A percentile compares a stretch with the other conserved stretches of the same genome.
These are phyloP conservation scores for Phyllosticta citrichinensis DNA, from an alignment of 2,329 filamentous ascomycete species.

Conservation along the genomic window DNA sequence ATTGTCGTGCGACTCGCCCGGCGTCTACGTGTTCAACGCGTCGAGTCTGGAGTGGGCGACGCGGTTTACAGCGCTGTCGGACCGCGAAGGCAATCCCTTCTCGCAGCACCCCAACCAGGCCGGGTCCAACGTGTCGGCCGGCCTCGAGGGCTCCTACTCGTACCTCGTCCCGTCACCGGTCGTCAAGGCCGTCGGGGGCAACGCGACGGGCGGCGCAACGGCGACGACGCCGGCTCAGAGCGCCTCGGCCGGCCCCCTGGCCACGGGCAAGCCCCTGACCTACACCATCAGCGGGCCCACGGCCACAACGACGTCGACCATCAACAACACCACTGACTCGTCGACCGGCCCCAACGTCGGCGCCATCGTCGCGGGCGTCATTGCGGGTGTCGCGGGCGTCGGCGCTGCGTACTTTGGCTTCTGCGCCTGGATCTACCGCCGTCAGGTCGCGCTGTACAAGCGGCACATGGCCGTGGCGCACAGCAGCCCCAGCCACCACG, in stretches of 20 bases:
- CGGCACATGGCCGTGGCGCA: slow-evolving; percentile 58
- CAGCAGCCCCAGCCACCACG: slow-evolving; percentile 27
- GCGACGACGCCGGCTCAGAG: slow-evolving; percentile 51
- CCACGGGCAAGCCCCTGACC: slow-evolving; percentile 57
- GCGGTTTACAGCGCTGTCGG: slow-evolving; percentile 55
- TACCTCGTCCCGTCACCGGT: slow-evolving; percentile 62
- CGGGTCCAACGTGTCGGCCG: slow-evolving; percentile 37
- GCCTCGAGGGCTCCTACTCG: slow-evolving; percentile 49
- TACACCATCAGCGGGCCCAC: slow-evolving; percentile 50
- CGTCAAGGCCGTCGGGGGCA: slow-evolving; percentile 57
- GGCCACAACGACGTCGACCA: slow-evolving; percentile 24
- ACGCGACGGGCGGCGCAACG: slow-evolving; percentile 57
- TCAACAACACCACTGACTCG: slow-evolving; percentile 13
- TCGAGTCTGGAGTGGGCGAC: slow-evolving; percentile 59
- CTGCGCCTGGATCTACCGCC: slow-evolving; percentile 63
- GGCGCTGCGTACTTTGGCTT: slow-evolving; percentile 57
- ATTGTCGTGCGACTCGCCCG: slow-evolving; percentile 55
- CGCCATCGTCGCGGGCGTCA: slow-evolving; percentile 47
- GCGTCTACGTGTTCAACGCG: slow-evolving; percentile 69
- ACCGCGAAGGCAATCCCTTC: slow-evolving; percentile 36
- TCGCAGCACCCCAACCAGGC: slow-evolving; percentile 42
- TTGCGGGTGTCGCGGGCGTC: slow-evolving; percentile 56
- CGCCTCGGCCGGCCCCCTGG: slow-evolving; percentile 58
- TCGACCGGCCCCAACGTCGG: slow-evolving; percentile 36
- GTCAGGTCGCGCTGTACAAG: slow-evolving; percentile 60